Evolutionary conservation across 768 basidiomycete genomes (phyloP), one percentile per base, ranked within the genome.

Genomic region (Hygrophorus russula): DNA sequence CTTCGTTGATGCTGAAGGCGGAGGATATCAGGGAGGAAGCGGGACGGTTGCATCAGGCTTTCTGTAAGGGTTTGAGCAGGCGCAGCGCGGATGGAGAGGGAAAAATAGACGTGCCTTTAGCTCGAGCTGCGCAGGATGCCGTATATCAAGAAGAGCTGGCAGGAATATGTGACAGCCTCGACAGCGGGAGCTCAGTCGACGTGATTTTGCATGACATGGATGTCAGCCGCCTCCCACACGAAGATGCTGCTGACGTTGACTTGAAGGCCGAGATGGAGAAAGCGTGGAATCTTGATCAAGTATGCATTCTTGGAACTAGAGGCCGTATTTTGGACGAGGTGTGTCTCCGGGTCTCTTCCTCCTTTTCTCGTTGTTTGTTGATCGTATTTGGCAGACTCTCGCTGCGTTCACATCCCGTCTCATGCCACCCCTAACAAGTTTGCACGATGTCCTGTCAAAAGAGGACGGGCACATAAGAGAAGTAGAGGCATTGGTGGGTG

Each of bases 271-370:
- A 61, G 15, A 38, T 66, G 10, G 57, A 62, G 40, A 45, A 42
- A 1, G 64, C 62, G 11, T 65, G 63, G 57, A 36, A 42, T 1
- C 39, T 50, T 5, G 67, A 68, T 42, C 63, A 65, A 36, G 44
- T 46, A 1, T 36, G 42, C 2, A 39, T 59, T 15, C 51, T 66
- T 4, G 47, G 55, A 30, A 42, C 49, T 4, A 52, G 56, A 14
- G 49, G 44, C 29, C 39, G 42, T 2, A 44, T 58, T 3, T 41
- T 63, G 4, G 58, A 64, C 29, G 36, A 47, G 39, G 66, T 65
- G 41, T 30, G 46, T 45, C 13, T 35, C 19, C 20, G 24, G 27
- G 5, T 46, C 13, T 27, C 17, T 41, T 27, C 24, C 31, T 19
- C 40, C n/a, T 9, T 14, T 9, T 18, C 32, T 46, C 12, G 19